Percentiles rank a stretch among this genome's conserved stretches.
Evolutionary conservation across 345 rosid genomes (phyloP).

Genomic region (Eucalyptus paniculata): DNA sequence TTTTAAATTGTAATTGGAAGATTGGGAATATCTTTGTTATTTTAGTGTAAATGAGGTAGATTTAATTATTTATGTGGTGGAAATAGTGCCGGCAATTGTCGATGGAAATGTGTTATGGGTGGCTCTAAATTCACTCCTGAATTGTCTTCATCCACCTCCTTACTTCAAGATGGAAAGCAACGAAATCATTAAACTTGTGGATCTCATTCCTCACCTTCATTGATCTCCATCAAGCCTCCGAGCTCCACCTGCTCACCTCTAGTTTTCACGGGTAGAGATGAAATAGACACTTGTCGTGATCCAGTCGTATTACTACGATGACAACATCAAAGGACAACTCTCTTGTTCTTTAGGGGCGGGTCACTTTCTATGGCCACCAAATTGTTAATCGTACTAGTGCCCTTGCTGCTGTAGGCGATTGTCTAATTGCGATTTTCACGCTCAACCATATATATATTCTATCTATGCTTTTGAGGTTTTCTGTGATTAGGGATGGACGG

Average conservation of each 20-base stretch:
- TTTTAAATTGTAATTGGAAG: too few relatives aligned
- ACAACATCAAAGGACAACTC: not conserved
- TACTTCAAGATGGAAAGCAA: not conserved
- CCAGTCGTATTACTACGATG: not conserved
- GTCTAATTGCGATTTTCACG: not conserved
- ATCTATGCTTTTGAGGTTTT: not conserved
- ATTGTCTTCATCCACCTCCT: not conserved
- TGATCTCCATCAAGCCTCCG: not conserved
- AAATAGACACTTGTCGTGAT: not conserved
- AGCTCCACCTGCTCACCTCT: not conserved
- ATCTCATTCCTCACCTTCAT: not conserved
- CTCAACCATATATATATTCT: not conserved
- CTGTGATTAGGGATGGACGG: not conserved
- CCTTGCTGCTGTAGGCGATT: not conserved
- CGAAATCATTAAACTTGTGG: not conserved
- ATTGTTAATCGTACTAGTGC: not conserved
- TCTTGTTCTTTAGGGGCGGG: not conserved
- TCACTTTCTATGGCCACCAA: not conserved
- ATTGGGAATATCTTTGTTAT: too few relatives aligned
- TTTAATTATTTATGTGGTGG: too few relatives aligned
- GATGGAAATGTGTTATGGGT: too few relatives aligned
- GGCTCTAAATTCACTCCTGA: too few relatives aligned
- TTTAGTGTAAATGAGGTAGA: too few relatives aligned
- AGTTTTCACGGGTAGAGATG: not conserved
- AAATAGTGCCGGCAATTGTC: too few relatives aligned